These are phyloP conservation scores for Peterozyma xylosa DNA, from an alignment of 805 yeast species.

Conservation along the genomic window DNA sequence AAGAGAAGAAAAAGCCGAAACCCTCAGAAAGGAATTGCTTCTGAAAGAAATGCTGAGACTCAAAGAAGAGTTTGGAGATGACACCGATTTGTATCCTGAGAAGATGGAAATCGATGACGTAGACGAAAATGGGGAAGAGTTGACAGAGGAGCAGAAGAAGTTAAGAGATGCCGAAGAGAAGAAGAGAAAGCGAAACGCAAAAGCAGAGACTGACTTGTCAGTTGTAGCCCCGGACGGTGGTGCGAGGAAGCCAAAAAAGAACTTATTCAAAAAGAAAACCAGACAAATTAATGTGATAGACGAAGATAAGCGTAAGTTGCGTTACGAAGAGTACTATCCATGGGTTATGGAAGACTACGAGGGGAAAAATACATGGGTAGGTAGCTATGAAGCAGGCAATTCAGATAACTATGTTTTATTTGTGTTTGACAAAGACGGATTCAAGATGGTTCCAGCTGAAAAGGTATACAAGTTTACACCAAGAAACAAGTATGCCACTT, in stretches of 20 bases:
- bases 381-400: constrained; percentile 80
- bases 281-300: constrained; percentile 76
- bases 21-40: constrained; percentile 21
- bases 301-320: constrained; percentile 72
- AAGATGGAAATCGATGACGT: constrained; percentile 18
- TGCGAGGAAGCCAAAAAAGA: constrained; percentile 58
- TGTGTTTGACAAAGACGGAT: constrained; percentile 80
- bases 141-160: constrained; percentile 15
- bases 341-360: constrained; percentile 98
- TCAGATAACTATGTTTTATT: constrained; percentile 81
- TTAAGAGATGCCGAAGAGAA: constrained; percentile 12
- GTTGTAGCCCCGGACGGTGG: constrained; percentile 92
- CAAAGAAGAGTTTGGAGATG: constrained; percentile 8
- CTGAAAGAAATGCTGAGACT: constrained; percentile 9
- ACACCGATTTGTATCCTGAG: constrained; percentile 11
- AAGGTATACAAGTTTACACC: constrained; percentile 92
- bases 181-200: constrained; percentile 22
- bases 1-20: constrained; percentile 31
- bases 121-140: constrained; percentile 15
- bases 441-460: constrained; percentile 91
- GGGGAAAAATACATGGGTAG: constrained; percentile 90
- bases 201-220: constrained; percentile 39
- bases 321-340: constrained; percentile 95
- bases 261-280: constrained; percentile 67
- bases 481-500: constrained; percentile 85